Conservation (phyloP, 768 basidiomycete genomes). For the Lyophyllum decastes region DNA sequence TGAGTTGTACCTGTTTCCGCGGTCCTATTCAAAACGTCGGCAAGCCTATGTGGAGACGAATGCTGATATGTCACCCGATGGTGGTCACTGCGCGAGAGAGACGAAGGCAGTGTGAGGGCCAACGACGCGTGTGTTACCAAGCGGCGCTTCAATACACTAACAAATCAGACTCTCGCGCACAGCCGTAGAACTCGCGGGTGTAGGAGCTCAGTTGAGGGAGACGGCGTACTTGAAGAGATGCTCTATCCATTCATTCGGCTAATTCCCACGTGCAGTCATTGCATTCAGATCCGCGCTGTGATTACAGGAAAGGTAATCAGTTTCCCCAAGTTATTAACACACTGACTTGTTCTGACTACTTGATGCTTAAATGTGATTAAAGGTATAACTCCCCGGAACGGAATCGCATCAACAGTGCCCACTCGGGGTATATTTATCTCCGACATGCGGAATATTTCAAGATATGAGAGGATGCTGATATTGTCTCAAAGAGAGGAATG, state of each 20-base stretch:
- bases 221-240: background rate
- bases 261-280: background rate
- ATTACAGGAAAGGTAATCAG: background rate
- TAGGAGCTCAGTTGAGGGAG: conserved; percentile 3
- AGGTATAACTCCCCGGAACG: too few relatives aligned
- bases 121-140: background rate
- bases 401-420: too few relatives aligned
- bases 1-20: background rate
- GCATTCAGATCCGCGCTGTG: too few relatives aligned
- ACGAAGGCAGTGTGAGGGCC: background rate
- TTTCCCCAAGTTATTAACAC: background rate
- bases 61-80: background rate
- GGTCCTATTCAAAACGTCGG: background rate
- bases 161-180: background rate
- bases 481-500: conserved; percentile 20
- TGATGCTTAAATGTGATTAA: too few relatives aligned
- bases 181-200: background rate
- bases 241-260: background rate
- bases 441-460: background rate
- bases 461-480: conserved; percentile 13
- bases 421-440: too few relatives aligned
- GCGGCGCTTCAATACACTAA: background rate
- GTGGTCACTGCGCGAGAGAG: background rate
- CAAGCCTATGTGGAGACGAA: background rate
- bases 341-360: background rate